Evolutionary conservation across 2,329 filamentous ascomycete species (phyloP), one percentile per base, ranked within the genome.

Genomic region (Xylariales sp.): DNA sequence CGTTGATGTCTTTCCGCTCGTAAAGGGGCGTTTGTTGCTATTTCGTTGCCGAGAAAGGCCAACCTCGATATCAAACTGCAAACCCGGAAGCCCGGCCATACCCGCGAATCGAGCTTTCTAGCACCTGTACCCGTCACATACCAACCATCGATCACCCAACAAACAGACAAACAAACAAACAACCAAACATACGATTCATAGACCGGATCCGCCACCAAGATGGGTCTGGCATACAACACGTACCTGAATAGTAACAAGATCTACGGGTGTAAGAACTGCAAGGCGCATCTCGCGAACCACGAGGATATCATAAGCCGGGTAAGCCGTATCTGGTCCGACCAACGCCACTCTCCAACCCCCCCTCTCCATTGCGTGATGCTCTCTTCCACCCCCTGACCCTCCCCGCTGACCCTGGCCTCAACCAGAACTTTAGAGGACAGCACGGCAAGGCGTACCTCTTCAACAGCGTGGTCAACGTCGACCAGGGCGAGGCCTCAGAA

Each of bases 391-490:
- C n/a, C n/a, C n/a, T n/a, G n/a, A n/a, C n/a, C n/a, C n/a, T n/a
- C n/a, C n/a, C n/a, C n/a, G n/a, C n/a, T n/a, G n/a, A n/a, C n/a
- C n/a, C n/a, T 20, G n/a, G 7, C 24, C 4, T 16, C 11, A 15
- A 15, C 36, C 63, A 97, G 89, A 96, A 95, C 70, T 98, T 98
- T 72, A 88, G 93, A 48, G 93, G 93, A 57, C 91, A 97, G 64
- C 91, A 97, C 65, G 93, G 93, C 61, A 97, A 97, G 70, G 93
- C 93, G 42, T 98, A 90, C 68, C 84, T 98, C 51, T 97, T 98
- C 75, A 86, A 91, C 67, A 81, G 65, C 48, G 93, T 98, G 42
- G 93, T 98, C 64, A 98, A 98, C 67, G 78, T 95, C 61, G 84
- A 82, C 50, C 74, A 82, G 33, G 84, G 85, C 53, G 86, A 95